These are phyloP conservation scores for Liquidambar formosana DNA, from an alignment of 164 flowering plant genomes.

Conservation along the genomic window DNA sequence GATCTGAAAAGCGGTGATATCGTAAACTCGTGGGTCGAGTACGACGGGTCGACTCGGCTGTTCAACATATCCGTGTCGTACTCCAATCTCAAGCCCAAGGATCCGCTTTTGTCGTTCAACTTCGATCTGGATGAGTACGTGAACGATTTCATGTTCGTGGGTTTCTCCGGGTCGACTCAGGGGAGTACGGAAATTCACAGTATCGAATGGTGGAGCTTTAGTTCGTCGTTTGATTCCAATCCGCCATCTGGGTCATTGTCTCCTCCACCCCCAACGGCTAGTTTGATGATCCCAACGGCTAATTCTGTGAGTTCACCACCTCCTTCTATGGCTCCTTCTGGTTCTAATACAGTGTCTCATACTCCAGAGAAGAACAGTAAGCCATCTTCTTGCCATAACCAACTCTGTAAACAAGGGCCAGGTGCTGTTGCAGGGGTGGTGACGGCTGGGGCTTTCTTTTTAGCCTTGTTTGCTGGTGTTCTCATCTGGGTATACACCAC, in stretches of 20 bases:
- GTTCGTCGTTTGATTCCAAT: slow-evolving; percentile 46
- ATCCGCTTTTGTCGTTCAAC: slow-evolving; percentile 46
- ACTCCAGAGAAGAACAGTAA: slow-evolving; percentile 19
- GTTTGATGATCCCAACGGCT: slow-evolving; percentile 35
- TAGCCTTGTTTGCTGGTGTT: slow-evolving; percentile 56
- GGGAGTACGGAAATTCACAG: slow-evolving; percentile 91
- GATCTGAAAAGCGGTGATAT: slow-evolving; percentile 77
- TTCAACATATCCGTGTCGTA: slow-evolving; percentile 62
- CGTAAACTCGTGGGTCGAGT: slow-evolving; percentile 84
- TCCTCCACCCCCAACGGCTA: slow-evolving; percentile 40
- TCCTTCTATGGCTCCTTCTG: slow-evolving; percentile 40
- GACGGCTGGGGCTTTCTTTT: slow-evolving; percentile 69
- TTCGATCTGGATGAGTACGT: slow-evolving; percentile 59
- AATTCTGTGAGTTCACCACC: slow-evolving; percentile 30
- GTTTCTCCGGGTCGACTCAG: slow-evolving; percentile 90
- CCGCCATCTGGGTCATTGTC: slow-evolving; percentile 22
- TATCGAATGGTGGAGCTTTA: slow-evolving; percentile 92
- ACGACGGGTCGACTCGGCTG: slow-evolving; percentile 42
- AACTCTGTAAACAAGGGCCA: slow-evolving; percentile 53
- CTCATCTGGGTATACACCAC: slow-evolving; percentile 66
- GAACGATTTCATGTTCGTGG: slow-evolving; percentile 76
- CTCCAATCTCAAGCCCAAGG: slow-evolving; percentile 60
- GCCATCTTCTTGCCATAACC: slow-evolving; percentile 58
- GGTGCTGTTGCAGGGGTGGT: slow-evolving; percentile 89
- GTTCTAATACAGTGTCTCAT: slow-evolving; percentile 12